These are phyloP conservation scores for Tolypocladium nubicola DNA, from an alignment of 2,329 filamentous ascomycete species.

Conservation along the genomic window DNA sequence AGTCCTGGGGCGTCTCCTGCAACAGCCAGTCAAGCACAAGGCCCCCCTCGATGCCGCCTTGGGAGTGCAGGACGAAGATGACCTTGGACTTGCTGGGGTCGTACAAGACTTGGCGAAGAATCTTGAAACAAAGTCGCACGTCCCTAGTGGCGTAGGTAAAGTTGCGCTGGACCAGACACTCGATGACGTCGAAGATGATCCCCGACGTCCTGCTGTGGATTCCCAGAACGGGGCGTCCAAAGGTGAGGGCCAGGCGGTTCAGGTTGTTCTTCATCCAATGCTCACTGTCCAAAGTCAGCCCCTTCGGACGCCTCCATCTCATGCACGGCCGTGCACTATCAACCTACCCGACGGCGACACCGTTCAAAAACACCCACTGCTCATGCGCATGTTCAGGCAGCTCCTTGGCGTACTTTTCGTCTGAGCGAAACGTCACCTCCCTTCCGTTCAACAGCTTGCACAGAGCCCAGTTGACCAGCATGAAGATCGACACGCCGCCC, in stretches of 20 bases:
- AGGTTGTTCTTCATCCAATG: slow-evolving; percentile 63
- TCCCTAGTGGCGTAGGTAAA: slow-evolving; percentile 63
- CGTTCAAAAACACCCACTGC: slow-evolving; percentile 74
- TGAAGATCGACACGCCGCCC: slow-evolving; percentile 29
- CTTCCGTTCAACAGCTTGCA: slow-evolving; percentile 41
- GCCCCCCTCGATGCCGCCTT: slow-evolving; percentile 65
- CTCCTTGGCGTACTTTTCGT: slow-evolving; percentile 38
- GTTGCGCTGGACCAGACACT: slow-evolving; percentile 68
- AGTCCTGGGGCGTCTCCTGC: slow-evolving; percentile 55
- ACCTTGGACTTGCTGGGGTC: slow-evolving; percentile 55
- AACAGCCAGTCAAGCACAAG: slow-evolving; percentile 69
- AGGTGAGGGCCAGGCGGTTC: slow-evolving; percentile 60
- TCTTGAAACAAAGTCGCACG: slow-evolving; percentile 49
- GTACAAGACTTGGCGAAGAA: slow-evolving; percentile 54
- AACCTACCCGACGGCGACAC: slow-evolving; percentile 51
- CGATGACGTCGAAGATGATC: slow-evolving; percentile 64
- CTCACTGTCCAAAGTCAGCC: slow-evolving; percentile 24
- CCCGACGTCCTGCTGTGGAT: slow-evolving; percentile 69
- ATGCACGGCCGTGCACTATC: too few species aligned
- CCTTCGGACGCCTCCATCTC: too few species aligned
- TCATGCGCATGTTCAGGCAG: slow-evolving; percentile 46
- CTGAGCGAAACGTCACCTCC: slow-evolving; percentile 37
- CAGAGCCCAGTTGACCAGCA: slow-evolving; percentile 38
- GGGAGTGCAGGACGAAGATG: slow-evolving; percentile 64
- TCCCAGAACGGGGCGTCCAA: slow-evolving; percentile 58